These are phyloP conservation scores for Leccinum boreale DNA, from an alignment of 768 basidiomycete species.

Conservation along the genomic window DNA sequence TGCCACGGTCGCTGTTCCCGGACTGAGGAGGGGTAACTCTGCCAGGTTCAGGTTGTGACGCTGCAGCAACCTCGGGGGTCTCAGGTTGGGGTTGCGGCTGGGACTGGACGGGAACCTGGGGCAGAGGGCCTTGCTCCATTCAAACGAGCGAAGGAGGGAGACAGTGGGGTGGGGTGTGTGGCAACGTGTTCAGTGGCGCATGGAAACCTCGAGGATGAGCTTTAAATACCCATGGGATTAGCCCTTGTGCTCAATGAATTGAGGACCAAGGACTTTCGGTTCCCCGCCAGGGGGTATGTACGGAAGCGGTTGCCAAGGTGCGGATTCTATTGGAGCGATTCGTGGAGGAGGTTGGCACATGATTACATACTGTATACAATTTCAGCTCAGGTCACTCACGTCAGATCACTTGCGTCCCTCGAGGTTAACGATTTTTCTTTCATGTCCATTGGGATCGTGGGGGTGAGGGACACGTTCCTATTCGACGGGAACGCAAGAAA, in stretches of 20 bases:
- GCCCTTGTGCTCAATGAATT: neutral
- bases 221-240: neutral
- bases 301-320: neutral
- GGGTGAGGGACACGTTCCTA: no score
- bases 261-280: neutral
- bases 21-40: neutral
- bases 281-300: neutral
- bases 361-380: no score
- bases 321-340: no score
- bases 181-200: neutral
- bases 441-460: no score
- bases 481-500: no score
- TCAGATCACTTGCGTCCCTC: no score
- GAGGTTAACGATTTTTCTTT: no score
- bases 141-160: neutral
- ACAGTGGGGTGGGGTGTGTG: neutral
- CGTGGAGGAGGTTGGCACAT: no score
- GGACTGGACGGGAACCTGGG: neutral
- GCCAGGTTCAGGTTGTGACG: conserved; percentile 2
- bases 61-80: neutral
- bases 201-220: neutral
- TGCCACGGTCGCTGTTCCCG: neutral
- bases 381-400: no score
- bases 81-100: neutral
- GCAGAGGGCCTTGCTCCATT: neutral